Conservation (phyloP, 2,329 filamentous ascomycete genomes). For the Colletotrichum zoysiae region DNA sequence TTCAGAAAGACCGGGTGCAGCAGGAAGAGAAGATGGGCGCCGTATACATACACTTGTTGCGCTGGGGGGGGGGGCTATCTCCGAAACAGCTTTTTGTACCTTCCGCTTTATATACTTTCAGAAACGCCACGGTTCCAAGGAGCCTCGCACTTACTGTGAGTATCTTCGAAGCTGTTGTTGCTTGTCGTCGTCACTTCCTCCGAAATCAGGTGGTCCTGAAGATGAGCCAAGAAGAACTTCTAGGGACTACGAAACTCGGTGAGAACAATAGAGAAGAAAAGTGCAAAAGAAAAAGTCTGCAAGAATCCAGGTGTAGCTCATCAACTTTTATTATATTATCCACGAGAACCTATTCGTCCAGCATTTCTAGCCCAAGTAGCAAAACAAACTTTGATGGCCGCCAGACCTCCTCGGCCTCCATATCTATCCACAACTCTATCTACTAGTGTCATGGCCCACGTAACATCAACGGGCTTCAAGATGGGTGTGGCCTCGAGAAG, state of each 20-base stretch:
- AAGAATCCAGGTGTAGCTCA: too few relatives aligned
- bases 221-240: too few relatives aligned
- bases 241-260: too few relatives aligned
- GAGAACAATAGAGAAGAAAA: not conserved
- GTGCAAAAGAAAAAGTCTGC: not conserved
- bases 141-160: not conserved
- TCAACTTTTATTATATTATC: not conserved
- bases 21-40: not conserved
- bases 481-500: not conserved
- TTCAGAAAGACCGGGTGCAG: not conserved
- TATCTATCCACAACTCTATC: not conserved
- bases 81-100: not conserved
- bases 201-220: not conserved
- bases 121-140: too few relatives aligned
- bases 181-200: not conserved
- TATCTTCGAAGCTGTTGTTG: too few relatives aligned
- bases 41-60: not conserved
- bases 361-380: not conserved
- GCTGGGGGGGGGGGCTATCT: not conserved
- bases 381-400: not conserved
- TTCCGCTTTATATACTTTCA: too few relatives aligned
- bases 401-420: not conserved
- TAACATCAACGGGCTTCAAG: too few relatives aligned
- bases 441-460: too few relatives aligned
- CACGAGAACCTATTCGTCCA: not conserved